These are phyloP conservation scores for Meripilus lineatus DNA, from an alignment of 1,284 basidiomycete species.

Conservation along the genomic window DNA sequence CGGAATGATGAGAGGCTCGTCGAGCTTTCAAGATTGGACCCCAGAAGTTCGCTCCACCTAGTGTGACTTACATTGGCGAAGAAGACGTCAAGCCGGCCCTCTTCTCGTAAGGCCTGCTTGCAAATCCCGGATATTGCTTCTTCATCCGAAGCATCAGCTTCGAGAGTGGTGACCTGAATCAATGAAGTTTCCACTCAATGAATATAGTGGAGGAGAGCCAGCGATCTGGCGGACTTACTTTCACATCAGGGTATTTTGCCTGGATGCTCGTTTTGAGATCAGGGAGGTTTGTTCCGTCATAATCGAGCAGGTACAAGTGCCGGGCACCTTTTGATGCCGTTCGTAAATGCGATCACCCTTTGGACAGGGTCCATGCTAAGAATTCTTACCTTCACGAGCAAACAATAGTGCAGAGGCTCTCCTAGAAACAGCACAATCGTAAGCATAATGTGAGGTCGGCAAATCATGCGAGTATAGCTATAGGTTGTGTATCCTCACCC, in stretches of 20 bases:
- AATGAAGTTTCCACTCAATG: constrained; percentile 2
- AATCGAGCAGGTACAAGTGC: constrained; percentile 85
- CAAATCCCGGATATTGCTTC: constrained; percentile 66
- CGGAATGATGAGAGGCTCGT: no score
- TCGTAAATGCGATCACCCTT: no score
- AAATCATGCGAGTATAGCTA: constrained; percentile 2
- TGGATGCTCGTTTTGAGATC: constrained; percentile 67
- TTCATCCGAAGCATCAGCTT: constrained; percentile 84
- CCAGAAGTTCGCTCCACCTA: neutral
- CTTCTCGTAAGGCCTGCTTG: constrained; percentile 69
- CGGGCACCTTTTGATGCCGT: constrained; percentile 60
- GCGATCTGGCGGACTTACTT: constrained; percentile 40
- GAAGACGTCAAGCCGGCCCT: constrained; percentile 87
- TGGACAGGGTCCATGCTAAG: constrained; percentile 8
- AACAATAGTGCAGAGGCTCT: constrained; percentile 73
- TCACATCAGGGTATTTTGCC: constrained; percentile 71
- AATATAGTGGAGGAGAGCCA: neutral
- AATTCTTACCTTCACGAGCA: constrained; percentile 72
- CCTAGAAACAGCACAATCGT: constrained; percentile 31
- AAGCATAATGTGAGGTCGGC: constrained; percentile 5
- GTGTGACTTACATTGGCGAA: constrained; percentile 79
- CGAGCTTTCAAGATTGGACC: neutral
- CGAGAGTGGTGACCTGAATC: constrained; percentile 61
- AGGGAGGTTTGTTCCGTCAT: constrained; percentile 64
- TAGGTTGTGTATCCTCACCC: constrained; percentile 45